Percentiles rank a stretch among this genome's conserved stretches.
These are phyloP conservation scores for Iris pallida DNA, from an alignment of 116 monocot genomes.

Conservation along the genomic window DNA sequence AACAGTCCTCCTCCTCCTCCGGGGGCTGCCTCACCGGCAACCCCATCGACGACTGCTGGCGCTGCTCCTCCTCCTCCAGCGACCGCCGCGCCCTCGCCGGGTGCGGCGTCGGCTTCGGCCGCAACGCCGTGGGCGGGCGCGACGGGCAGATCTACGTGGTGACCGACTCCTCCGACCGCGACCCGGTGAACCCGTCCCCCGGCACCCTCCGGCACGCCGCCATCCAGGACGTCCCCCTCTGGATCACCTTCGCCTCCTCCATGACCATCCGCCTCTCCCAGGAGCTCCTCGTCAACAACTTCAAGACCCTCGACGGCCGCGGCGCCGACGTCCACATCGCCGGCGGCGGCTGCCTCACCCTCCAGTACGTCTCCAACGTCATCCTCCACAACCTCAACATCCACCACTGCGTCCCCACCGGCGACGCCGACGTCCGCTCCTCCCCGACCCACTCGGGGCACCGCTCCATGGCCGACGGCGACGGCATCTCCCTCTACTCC, in stretches of 20 bases:
- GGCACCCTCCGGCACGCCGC: conserved; percentile 57
- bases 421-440: conserved; percentile 12
- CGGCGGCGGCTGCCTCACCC: conserved; percentile 21
- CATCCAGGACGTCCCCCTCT: conserved; percentile 49
- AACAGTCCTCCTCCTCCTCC: neutral
- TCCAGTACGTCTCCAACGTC: conserved; percentile 24
- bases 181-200: conserved; percentile 38
- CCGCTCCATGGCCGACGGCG: conserved; percentile 16
- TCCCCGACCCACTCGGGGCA: conserved; percentile 6
- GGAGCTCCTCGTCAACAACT: conserved; percentile 33
- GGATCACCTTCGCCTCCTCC: conserved; percentile 48
- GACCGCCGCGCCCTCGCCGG: conserved; percentile 46
- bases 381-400: conserved; percentile 26
- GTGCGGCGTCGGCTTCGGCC: conserved; percentile 52
- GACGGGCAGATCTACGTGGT: conserved; percentile 41
- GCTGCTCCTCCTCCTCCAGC: conserved; percentile 17
- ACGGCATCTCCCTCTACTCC: conserved; percentile 17
- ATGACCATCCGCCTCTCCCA: conserved; percentile 49
- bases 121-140: conserved; percentile 39
- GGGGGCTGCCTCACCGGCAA: conserved; percentile 36
- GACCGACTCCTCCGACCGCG: conserved; percentile 40
- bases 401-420: conserved; percentile 23
- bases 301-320: conserved; percentile 33
- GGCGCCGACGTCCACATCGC: conserved; percentile 24
- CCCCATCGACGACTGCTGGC: conserved; percentile 68